phyloP scores from a whole-genome alignment of 2,329 filamentous ascomycete species.

The Coleophoma eucalyptorum region DNA sequence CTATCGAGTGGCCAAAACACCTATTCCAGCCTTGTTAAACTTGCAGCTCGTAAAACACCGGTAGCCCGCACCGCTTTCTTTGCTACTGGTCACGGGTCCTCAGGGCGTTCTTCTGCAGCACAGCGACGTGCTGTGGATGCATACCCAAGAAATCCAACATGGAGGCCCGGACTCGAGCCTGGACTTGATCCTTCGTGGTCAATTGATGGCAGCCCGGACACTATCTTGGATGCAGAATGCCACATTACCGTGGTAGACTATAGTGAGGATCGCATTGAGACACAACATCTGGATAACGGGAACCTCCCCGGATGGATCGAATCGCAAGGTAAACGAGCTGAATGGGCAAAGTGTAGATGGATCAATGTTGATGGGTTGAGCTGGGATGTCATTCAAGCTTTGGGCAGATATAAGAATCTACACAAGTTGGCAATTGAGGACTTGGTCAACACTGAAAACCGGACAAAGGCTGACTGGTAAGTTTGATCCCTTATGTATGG shows the following conservation, averaged over 20 bases:
- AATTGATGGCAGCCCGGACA: slow-evolving; percentile 58
- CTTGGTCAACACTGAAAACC: slow-evolving; percentile 76
- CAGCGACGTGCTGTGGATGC: too few species aligned
- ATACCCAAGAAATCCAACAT: too few species aligned
- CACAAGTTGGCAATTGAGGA: slow-evolving; percentile 88
- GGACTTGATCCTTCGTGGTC: slow-evolving; percentile 66
- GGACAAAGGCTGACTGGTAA: slow-evolving; percentile 91
- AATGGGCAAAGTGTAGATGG: slow-evolving; percentile 83
- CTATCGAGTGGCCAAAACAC: too few species aligned
- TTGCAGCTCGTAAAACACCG: too few species aligned
- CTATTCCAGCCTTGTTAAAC: too few species aligned
- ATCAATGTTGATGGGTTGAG: slow-evolving; percentile 95
- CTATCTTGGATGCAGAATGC: slow-evolving; percentile 59
- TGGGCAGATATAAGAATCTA: slow-evolving; percentile 75
- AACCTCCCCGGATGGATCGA: slow-evolving; percentile 66
- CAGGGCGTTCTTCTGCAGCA: too few species aligned
- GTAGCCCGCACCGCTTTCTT: too few species aligned
- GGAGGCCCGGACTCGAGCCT: slow-evolving; percentile 62
- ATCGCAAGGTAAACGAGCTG: slow-evolving; percentile 48
- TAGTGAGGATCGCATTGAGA: slow-evolving; percentile 64
- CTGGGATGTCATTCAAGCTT: slow-evolving; percentile 84
- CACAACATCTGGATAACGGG: slow-evolving; percentile 68
- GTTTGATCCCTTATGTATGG: too few species aligned
- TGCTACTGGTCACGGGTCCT: too few species aligned
- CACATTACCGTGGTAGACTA: slow-evolving; percentile 89